Percentiles rank a stretch among this genome's conserved stretches.
phyloP scores from a whole-genome alignment of 106 monocot genomes.

The Acanthochlamys bracteata region DNA sequence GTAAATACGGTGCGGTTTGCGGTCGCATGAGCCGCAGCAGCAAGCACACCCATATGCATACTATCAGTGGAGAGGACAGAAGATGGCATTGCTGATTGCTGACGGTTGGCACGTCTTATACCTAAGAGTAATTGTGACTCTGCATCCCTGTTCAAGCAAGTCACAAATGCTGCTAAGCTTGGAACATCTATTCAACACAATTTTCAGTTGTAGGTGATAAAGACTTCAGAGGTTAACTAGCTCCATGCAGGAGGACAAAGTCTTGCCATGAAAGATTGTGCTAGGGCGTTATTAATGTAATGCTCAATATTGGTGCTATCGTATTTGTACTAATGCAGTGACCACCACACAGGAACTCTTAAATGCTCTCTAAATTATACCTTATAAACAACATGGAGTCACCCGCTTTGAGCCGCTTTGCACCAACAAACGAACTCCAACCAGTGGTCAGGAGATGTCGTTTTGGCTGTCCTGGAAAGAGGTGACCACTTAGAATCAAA shows the following conservation, averaged over 20 bases:
- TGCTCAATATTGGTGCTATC: too few species aligned
- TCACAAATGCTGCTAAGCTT: background rate
- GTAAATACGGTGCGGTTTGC: slow-evolving; percentile 67
- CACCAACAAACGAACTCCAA: slow-evolving; percentile 93
- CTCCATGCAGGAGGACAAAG: too few species aligned
- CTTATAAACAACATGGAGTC: slow-evolving; percentile 94
- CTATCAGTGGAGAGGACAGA: slow-evolving; percentile 92
- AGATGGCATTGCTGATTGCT: slow-evolving; percentile 60
- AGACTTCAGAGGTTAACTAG: too few species aligned
- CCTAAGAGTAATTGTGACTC: slow-evolving; percentile 89
- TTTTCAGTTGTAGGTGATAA: background rate
- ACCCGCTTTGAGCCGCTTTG: slow-evolving; percentile 85
- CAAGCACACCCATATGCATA: slow-evolving; percentile 95
- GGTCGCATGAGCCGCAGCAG: slow-evolving; percentile 91
- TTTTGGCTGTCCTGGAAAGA: slow-evolving; percentile 82
- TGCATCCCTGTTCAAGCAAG: slow-evolving; percentile 54
- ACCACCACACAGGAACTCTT: too few species aligned
- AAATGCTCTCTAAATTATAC: slow-evolving; percentile 18
- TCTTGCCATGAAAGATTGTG: too few species aligned
- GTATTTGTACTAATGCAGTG: too few species aligned
- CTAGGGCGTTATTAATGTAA: too few species aligned
- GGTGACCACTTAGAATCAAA: slow-evolving; percentile 2
- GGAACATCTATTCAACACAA: background rate
- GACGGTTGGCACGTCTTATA: slow-evolving; percentile 64
- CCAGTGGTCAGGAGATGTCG: slow-evolving; percentile 94